Conservation (phyloP, 345 rosid species). For the Citrus sp. region DNA sequence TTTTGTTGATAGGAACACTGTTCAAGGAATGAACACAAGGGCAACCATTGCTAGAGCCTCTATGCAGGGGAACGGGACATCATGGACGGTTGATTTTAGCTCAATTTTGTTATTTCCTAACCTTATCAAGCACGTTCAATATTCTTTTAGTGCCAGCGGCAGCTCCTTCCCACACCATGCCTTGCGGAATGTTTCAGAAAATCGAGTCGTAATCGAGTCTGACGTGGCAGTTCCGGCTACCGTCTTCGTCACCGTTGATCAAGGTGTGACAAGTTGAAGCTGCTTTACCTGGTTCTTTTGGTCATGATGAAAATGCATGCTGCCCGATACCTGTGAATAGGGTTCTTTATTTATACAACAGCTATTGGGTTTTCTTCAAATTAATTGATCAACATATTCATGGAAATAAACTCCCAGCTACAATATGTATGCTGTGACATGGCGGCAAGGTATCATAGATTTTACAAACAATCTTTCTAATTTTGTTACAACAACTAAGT, state of each 20-base stretch:
- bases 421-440: not conserved
- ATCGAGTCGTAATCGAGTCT: conserved; percentile 66
- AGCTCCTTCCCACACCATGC: conserved; percentile 52
- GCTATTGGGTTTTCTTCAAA: not conserved
- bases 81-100: conserved; percentile 69
- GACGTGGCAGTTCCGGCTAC: conserved; percentile 40
- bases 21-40: conserved; percentile 50
- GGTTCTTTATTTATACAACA: not conserved
- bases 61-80: conserved; percentile 57
- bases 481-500: not conserved
- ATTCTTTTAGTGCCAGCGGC: conserved; percentile 40
- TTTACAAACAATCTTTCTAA: not conserved
- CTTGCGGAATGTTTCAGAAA: conserved; percentile 49
- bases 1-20: conserved; percentile 73
- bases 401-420: not conserved
- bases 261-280: conserved; percentile 27
- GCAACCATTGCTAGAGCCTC: conserved; percentile 63
- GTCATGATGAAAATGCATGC: not conserved
- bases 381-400: not conserved
- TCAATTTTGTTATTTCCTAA: conserved; percentile 63
- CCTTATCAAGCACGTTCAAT: conserved; percentile 61
- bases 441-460: not conserved
- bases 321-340: conserved; percentile 4
- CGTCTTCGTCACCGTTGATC: conserved; percentile 64
- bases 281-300: not conserved